Conservation (phyloP, 352 stramenopile genomes). For the Phytopythium oedochilum region DNA sequence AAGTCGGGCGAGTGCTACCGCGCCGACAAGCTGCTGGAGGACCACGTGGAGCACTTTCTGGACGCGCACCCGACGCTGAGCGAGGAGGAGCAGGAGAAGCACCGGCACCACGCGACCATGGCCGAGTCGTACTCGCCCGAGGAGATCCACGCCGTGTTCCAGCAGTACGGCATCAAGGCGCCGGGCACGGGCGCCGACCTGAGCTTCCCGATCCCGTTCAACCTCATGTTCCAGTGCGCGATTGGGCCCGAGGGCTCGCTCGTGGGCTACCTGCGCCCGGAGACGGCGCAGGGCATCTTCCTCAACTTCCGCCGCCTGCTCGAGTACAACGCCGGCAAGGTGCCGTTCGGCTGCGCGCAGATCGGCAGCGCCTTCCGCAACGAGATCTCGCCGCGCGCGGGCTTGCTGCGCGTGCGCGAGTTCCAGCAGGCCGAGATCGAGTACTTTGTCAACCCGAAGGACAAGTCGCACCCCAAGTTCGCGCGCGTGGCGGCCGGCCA, state of each 20-base stretch:
- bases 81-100: constrained; percentile 88
- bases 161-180: constrained; percentile 94
- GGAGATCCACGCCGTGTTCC: constrained; percentile 95
- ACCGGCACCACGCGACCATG: constrained; percentile 92
- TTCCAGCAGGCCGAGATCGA: constrained; percentile 99
- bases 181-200: constrained; percentile 89
- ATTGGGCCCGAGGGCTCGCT: constrained; percentile 97
- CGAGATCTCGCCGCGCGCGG: constrained; percentile 96
- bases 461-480: constrained; percentile 99
- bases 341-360: constrained; percentile 80
- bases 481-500: constrained; percentile 77
- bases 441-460: constrained; percentile 98
- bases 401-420: constrained; percentile 97
- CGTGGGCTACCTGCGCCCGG: constrained; percentile 96
- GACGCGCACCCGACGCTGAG: constrained; percentile 82
- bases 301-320: constrained; percentile 98
- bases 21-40: constrained; percentile 99
- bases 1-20: constrained; percentile 97
- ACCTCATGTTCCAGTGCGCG: constrained; percentile 99
- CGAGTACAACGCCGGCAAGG: constrained; percentile 96
- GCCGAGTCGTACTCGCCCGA: constrained; percentile 97
- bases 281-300: constrained; percentile 99
- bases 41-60: constrained; percentile 97
- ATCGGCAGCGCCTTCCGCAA: constrained; percentile 91
- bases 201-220: constrained; percentile 98